These are phyloP conservation scores for Psilocybe cyanescens DNA, from an alignment of 768 basidiomycete species.

Conservation along the genomic window DNA sequence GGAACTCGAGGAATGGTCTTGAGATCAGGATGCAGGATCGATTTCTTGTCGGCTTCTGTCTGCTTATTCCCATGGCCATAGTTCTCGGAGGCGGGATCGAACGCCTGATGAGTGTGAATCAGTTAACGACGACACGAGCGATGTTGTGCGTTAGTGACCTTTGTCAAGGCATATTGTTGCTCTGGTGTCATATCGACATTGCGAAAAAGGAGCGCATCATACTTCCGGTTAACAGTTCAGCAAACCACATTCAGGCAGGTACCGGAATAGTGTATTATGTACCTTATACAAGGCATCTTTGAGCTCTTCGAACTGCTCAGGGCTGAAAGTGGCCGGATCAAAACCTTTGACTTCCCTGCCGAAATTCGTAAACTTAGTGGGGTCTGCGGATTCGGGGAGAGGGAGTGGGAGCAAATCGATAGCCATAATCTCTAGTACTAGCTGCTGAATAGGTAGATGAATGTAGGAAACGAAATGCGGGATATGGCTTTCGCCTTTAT, in stretches of 20 bases:
- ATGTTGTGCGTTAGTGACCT: slow-evolving; percentile 46
- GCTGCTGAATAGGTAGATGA: background rate
- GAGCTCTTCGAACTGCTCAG: slow-evolving; percentile 66
- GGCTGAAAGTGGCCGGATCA: slow-evolving; percentile 60
- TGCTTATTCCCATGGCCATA: slow-evolving; percentile 92
- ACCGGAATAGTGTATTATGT: slow-evolving; percentile 10
- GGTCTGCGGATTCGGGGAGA: slow-evolving; percentile 69
- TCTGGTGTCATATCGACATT: slow-evolving; percentile 70
- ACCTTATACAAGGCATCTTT: slow-evolving; percentile 78
- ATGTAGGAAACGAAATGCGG: background rate
- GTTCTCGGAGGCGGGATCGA: slow-evolving; percentile 59
- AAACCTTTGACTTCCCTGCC: slow-evolving; percentile 78
- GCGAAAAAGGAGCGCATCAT: slow-evolving; percentile 76
- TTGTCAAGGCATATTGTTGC: slow-evolving; percentile 82
- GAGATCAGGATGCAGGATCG: slow-evolving; percentile 84
- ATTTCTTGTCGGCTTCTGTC: slow-evolving; percentile 68
- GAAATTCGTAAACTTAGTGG: slow-evolving; percentile 66
- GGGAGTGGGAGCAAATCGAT: slow-evolving; percentile 70
- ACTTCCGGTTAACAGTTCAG: slow-evolving; percentile 38
- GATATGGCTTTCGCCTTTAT: too few species aligned
- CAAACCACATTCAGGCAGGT: background rate
- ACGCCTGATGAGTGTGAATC: slow-evolving; percentile 51
- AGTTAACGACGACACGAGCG: background rate
- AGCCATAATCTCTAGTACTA: slow-evolving; percentile 45
- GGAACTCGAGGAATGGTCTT: slow-evolving; percentile 87